Evolutionary conservation across 116 monocot genomes (phyloP).

Genomic region (Posidonia oceanica): DNA sequence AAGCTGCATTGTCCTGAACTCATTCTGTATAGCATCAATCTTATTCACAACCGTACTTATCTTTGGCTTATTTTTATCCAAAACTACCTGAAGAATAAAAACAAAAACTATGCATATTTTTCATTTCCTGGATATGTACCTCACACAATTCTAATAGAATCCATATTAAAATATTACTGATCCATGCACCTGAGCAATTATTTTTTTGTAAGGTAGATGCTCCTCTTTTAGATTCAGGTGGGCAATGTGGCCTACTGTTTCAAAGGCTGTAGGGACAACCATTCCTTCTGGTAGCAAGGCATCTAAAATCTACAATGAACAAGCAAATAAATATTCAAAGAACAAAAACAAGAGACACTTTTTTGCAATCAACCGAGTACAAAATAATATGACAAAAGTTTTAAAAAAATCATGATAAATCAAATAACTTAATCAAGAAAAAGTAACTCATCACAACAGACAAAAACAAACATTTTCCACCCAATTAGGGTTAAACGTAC

Average conservation of each 20-base stretch:
- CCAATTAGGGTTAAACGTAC: no score
- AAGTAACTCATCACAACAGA: no score
- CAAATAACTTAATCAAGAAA: no score
- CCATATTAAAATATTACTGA: not conserved
- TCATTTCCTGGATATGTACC: not conserved
- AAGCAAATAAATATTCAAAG: not conserved
- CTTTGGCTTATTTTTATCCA: constrained; percentile 89
- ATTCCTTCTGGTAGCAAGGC: constrained; percentile 63
- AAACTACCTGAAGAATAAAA: constrained; percentile 47
- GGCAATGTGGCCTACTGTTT: constrained; percentile 89
- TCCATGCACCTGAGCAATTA: constrained; percentile 62
- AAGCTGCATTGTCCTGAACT: constrained; percentile 90
- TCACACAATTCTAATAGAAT: not conserved
- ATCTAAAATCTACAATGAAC: constrained; percentile 41
- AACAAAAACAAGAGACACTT: not conserved
- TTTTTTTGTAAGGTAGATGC: constrained; percentile 68
- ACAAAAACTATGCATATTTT: not conserved
- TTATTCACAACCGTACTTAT: constrained; percentile 96
- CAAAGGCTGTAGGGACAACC: constrained; percentile 70
- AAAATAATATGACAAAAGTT: not conserved
- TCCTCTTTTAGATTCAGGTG: constrained; percentile 89
- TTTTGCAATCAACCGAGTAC: no score
- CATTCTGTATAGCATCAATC: constrained; percentile 75
- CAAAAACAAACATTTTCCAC: no score
- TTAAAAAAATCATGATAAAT: no score